Evolutionary conservation across 176 grass and related monocot species (phyloP).

Genomic region (Juncus inflexus): DNA sequence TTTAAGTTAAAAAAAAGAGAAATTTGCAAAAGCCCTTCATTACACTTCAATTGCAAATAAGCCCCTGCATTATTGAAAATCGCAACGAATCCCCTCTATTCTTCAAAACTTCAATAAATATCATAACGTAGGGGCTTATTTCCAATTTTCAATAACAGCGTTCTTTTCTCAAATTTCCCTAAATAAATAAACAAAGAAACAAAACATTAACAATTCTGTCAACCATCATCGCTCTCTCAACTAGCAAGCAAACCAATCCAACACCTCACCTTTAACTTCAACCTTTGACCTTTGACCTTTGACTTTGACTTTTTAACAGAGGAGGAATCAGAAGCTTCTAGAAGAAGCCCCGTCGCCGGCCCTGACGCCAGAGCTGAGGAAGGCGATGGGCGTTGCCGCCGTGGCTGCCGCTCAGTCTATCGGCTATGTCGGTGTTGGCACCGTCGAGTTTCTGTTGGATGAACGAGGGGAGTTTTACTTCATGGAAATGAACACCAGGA

Average conservation of each 20-base stretch:
- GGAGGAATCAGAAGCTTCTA: slow-evolving; percentile 55
- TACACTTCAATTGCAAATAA: too few species aligned
- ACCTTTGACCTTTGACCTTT: background rate
- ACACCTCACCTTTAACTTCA: too few species aligned
- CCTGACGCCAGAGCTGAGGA: slow-evolving; percentile 39
- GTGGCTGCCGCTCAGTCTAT: slow-evolving; percentile 43
- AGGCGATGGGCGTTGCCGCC: slow-evolving; percentile 51
- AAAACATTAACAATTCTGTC: too few species aligned
- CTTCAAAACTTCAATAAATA: too few species aligned
- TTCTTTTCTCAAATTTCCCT: background rate
- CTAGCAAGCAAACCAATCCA: too few species aligned
- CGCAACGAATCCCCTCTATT: too few species aligned
- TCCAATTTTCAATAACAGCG: background rate
- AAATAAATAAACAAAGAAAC: too few species aligned
- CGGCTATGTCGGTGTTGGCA: slow-evolving; percentile 52
- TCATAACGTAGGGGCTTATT: too few species aligned
- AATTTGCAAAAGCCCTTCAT: too few species aligned
- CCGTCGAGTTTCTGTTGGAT: slow-evolving; percentile 52
- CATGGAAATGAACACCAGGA: slow-evolving; percentile 60
- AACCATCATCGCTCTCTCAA: too few species aligned
- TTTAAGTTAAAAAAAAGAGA: too few species aligned
- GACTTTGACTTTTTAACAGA: slow-evolving; percentile 20
- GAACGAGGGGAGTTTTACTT: slow-evolving; percentile 52
- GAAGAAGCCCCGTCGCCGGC: slow-evolving; percentile 56
- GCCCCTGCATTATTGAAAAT: too few species aligned